Conservation (phyloP, 257 asterid species). For the Jaltomata sinuosa region DNA sequence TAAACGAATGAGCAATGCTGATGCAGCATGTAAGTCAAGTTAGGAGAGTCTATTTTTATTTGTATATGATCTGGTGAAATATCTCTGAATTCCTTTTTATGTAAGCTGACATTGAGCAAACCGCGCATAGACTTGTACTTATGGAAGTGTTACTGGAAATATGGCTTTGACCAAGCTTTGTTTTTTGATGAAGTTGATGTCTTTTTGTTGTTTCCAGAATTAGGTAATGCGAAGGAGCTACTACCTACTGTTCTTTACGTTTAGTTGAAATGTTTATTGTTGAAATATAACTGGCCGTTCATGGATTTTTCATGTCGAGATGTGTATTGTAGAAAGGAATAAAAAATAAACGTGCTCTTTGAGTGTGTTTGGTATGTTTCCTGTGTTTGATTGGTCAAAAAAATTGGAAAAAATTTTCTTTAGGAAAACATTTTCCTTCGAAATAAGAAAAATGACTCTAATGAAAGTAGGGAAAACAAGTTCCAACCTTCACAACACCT, state of each 20-base stretch:
- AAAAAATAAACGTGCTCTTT: too few species aligned
- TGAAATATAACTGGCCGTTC: background rate
- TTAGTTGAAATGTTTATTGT: background rate
- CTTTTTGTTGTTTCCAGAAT: background rate
- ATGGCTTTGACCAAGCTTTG: background rate
- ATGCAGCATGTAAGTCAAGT: background rate
- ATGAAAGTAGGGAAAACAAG: too few species aligned
- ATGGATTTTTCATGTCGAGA: background rate
- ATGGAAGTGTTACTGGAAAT: background rate
- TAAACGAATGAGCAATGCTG: slow-evolving; percentile 14
- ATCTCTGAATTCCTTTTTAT: background rate
- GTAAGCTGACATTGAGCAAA: background rate
- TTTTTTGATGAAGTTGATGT: background rate
- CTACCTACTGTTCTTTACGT: background rate
- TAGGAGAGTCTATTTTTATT: slow-evolving; percentile 17
- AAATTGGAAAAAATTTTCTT: too few species aligned
- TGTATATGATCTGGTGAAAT: background rate
- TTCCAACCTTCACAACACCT: too few species aligned
- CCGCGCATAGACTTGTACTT: background rate
- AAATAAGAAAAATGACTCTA: too few species aligned
- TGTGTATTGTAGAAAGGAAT: background rate
- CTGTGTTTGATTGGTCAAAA: too few species aligned
- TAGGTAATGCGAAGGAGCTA: background rate
- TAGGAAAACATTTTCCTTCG: too few species aligned
- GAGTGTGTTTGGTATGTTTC: too few species aligned